Base-by-base conservation (phyloP, 495 filamentous ascomycete species). In the Lasiosphaeria ovina region DNA sequence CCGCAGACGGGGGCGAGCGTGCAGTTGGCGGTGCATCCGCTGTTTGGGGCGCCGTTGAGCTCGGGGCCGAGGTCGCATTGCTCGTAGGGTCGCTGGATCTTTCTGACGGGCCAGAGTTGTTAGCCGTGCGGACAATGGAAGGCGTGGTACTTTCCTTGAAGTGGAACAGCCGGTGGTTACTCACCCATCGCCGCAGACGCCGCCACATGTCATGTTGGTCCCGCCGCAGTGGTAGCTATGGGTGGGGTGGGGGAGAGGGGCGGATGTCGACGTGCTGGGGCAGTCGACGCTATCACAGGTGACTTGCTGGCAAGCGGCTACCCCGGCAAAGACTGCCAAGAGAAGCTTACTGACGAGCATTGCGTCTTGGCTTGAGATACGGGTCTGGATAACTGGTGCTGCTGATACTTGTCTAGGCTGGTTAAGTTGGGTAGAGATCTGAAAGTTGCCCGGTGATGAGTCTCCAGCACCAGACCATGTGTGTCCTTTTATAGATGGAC, bases 1-100 rank as follows among this genome's bases (percentile, higher is more conserved):
- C 65, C 65, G 44, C 65, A 67, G 11, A 54, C 35, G 3, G 61
- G 31, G 14, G 3, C 45, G 3, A 44, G 12, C 36, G 51, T 61
- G 55, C 61, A 64, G n/a, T 57, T 44, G 17, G 54, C 55, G 50
- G 49, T 51, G 14, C 61, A 66, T 10, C 55, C 57, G 36, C 57
- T 61, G 12, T 33, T 17, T 1, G 53, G 57, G 11, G 53, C 45
- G 11, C 64, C 64, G 51, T 66, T 66, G 14, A 49, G 34, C 42
- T 45, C 16, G 1, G 32, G 12, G 24, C 64, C 64, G 7, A 38
- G 1, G 31, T 66, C 64, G 35, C 64, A 66, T 35, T 62, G 57
- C 31, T 65, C 63, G 35, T 52, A 45, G 3, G 42, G 42, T n/a
- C 16, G 12, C 16, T 45, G 42, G 42, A 45, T 14, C 42, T 45